These are phyloP conservation scores for Lactarius hengduanensis DNA, from an alignment of 768 basidiomycete species.

Conservation along the genomic window DNA sequence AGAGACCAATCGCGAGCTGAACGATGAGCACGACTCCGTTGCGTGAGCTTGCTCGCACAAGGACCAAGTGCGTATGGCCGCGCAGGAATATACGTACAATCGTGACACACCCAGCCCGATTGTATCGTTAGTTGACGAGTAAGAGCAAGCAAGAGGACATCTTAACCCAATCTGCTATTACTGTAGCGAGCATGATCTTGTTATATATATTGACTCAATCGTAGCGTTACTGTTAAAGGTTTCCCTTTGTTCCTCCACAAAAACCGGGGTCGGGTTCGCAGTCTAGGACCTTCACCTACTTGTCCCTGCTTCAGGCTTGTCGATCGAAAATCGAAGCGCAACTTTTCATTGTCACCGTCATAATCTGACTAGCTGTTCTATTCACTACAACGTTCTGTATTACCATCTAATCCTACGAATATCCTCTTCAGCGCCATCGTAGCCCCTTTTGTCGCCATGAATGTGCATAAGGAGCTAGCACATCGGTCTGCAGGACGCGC, in stretches of 20 bases:
- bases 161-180: not conserved
- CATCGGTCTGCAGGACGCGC: no score
- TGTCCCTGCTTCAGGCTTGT: no score
- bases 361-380: no score
- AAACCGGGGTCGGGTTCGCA: not conserved
- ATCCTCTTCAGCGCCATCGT: no score
- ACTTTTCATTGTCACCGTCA: no score
- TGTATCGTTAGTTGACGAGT: not conserved
- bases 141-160: not conserved
- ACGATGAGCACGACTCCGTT: not conserved
- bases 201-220: not conserved
- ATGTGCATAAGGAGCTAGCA: no score
- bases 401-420: no score
- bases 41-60: no score
- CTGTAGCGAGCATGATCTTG: not conserved
- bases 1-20: not conserved
- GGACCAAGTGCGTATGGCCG: not conserved
- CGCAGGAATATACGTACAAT: not conserved
- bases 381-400: no score
- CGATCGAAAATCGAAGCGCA: no score
- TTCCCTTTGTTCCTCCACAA: not conserved
- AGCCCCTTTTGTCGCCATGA: no score
- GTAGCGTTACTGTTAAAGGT: not conserved
- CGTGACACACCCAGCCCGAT: not conserved
- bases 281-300: no score